Conservation (phyloP, 2,329 filamentous ascomycete species). For the Exophiala oligosperma region DNA sequence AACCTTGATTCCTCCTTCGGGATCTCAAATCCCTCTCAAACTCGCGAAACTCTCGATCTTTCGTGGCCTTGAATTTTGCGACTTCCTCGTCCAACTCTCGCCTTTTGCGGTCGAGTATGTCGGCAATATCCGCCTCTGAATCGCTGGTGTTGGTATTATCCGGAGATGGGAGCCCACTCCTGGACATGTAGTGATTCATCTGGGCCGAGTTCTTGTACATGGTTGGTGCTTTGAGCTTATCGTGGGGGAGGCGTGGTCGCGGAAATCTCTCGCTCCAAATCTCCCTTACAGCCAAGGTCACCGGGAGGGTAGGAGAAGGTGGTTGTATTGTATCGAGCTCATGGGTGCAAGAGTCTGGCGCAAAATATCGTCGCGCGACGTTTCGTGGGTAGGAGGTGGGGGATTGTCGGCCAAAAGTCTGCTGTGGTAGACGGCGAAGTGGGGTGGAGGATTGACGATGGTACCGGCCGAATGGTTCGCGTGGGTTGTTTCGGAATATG, state of each 20-base stretch:
- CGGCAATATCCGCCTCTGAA: conserved; percentile 23
- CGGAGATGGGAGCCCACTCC: conserved; percentile 18
- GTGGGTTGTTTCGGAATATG: not conserved
- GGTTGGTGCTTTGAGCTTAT: not conserved
- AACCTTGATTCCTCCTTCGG: conserved; percentile 14
- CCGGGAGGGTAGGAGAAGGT: not conserved
- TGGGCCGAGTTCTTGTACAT: conserved; percentile 25
- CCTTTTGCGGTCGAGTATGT: conserved; percentile 28
- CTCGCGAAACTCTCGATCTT: conserved; percentile 31
- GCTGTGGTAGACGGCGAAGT: too few relatives aligned
- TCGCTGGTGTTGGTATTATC: conserved; percentile 25
- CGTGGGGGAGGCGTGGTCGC: not conserved
- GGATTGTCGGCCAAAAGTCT: not conserved
- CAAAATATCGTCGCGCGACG: not conserved
- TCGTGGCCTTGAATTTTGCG: conserved; percentile 27
- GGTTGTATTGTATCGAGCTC: not conserved
- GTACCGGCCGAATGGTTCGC: not conserved
- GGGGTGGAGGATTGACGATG: not conserved
- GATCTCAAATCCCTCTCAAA: conserved; percentile 28
- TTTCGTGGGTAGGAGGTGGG: not conserved
- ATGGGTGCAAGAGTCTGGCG: not conserved
- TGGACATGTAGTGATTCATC: conserved; percentile 12
- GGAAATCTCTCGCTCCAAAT: not conserved
- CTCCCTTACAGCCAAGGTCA: not conserved
- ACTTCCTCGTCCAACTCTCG: conserved; percentile 31